Conservation (phyloP, 345 rosid species). For the Arabis alpina region DNA sequence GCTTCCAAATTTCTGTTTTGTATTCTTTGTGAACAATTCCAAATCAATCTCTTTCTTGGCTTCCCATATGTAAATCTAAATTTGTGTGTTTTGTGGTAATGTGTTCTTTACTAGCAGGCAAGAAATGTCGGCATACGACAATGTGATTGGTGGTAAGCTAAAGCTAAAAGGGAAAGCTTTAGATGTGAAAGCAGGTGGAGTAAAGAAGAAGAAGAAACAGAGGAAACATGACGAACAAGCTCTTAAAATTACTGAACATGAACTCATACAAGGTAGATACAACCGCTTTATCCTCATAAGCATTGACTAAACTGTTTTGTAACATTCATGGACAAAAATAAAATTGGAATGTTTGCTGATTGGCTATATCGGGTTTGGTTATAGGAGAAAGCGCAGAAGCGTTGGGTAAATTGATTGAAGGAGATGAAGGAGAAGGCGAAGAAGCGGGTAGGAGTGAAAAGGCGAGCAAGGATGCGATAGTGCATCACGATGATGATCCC, state of each 20-base stretch:
- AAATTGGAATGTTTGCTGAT: neutral
- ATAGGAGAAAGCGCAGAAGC: slow-evolving; percentile 48
- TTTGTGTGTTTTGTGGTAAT: neutral
- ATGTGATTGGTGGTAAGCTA: slow-evolving; percentile 80
- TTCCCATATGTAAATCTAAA: slow-evolving; percentile 2
- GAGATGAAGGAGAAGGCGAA: slow-evolving; percentile 47
- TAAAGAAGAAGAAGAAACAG: slow-evolving; percentile 78
- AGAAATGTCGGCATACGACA: slow-evolving; percentile 76
- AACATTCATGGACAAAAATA: neutral
- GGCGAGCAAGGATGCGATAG: slow-evolving; percentile 52
- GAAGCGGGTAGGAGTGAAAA: slow-evolving; percentile 46
- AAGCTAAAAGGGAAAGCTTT: slow-evolving; percentile 96
- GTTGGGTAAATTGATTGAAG: slow-evolving; percentile 35
- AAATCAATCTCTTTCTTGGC: neutral
- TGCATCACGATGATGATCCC: slow-evolving; percentile 49
- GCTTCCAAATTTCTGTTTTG: too few relatives aligned
- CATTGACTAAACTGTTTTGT: neutral
- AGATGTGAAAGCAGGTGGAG: slow-evolving; percentile 84
- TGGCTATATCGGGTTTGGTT: slow-evolving; percentile 1
- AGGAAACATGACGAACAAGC: slow-evolving; percentile 55
- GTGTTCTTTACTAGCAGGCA: slow-evolving; percentile 34
- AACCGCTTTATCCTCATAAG: neutral
- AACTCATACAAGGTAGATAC: slow-evolving; percentile 53
- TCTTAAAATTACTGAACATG: slow-evolving; percentile 48
- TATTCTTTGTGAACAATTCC: too few relatives aligned